A percentile compares a stretch with the other conserved stretches of the same genome.
Conservation (phyloP, 108 stramenopile species). For the Schizochytrium sp. region DNA sequence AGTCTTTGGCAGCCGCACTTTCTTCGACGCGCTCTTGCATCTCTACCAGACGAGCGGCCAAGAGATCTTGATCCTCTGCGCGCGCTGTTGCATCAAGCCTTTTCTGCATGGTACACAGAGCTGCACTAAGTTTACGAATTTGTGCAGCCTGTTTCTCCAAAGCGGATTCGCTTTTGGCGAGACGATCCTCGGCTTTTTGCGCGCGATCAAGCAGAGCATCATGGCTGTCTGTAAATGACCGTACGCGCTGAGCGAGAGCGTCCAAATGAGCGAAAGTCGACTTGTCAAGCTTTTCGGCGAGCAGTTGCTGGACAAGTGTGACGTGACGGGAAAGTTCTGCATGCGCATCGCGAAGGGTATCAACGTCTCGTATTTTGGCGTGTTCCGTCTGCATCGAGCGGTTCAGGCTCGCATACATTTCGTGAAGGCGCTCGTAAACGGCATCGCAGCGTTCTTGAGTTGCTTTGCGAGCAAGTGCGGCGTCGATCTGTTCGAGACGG, state of each 20-base stretch:
- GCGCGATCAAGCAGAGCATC: neutral
- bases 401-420: neutral
- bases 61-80: neutral
- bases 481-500: neutral
- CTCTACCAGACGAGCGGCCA: neutral
- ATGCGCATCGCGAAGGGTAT: neutral
- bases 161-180: neutral
- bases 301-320: neutral
- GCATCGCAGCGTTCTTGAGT: neutral
- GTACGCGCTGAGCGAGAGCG: neutral
- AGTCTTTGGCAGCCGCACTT: neutral
- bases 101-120: too few species aligned
- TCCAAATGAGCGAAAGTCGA: neutral
- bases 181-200: neutral
- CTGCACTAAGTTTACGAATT: neutral
- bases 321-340: neutral
- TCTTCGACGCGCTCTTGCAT: neutral
- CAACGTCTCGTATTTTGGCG: neutral
- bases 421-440: neutral
- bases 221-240: neutral
- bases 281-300: neutral
- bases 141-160: neutral
- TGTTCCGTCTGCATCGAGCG: neutral
- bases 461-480: neutral
- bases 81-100: too few species aligned